Evolutionary conservation across 2,329 filamentous ascomycete species (phyloP).

Genomic region (Mycogone perniciosa): DNA sequence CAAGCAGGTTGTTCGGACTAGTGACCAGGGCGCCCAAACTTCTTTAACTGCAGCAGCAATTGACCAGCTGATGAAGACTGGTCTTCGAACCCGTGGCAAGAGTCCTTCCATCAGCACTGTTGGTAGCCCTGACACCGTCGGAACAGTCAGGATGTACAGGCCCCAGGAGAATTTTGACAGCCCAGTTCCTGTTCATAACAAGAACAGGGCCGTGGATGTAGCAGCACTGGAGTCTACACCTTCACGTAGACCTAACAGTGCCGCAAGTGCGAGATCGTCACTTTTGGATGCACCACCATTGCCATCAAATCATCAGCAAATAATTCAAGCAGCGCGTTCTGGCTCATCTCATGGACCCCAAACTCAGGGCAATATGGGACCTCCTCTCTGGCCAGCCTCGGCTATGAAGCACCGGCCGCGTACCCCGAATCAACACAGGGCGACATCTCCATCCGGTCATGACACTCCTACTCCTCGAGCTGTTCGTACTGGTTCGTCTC

Average conservation of each 20-base stretch:
- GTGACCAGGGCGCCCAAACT: constrained; percentile 76
- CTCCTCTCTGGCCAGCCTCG: constrained; percentile 76
- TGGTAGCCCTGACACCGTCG: constrained; percentile 31
- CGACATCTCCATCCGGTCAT: constrained; percentile 42
- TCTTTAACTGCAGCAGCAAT: constrained; percentile 75
- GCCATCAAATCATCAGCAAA: constrained; percentile 74
- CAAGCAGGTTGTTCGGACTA: constrained; percentile 39
- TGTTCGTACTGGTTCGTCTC: constrained; percentile 39
- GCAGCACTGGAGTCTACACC: constrained; percentile 30
- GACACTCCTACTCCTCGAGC: constrained; percentile 54
- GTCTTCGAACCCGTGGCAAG: constrained; percentile 24
- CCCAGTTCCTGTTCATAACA: constrained; percentile 33
- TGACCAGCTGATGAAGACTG: constrained; percentile 62
- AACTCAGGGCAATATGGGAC: constrained; percentile 60
- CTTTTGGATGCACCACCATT: constrained; percentile 58
- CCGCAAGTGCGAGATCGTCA: constrained; percentile 54
- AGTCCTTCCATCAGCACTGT: constrained; percentile 31
- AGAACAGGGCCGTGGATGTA: constrained; percentile 34
- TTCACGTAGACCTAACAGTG: constrained; percentile 60
- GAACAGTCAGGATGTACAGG: constrained; percentile 38
- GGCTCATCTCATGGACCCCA: constrained; percentile 38
- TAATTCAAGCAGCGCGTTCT: constrained; percentile 71
- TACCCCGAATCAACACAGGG: constrained; percentile 51
- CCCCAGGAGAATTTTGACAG: constrained; percentile 47
- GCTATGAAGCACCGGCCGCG: constrained; percentile 53